These are phyloP conservation scores for Trichoderma aggressivum DNA, from an alignment of 2,329 filamentous ascomycete species.

Conservation along the genomic window DNA sequence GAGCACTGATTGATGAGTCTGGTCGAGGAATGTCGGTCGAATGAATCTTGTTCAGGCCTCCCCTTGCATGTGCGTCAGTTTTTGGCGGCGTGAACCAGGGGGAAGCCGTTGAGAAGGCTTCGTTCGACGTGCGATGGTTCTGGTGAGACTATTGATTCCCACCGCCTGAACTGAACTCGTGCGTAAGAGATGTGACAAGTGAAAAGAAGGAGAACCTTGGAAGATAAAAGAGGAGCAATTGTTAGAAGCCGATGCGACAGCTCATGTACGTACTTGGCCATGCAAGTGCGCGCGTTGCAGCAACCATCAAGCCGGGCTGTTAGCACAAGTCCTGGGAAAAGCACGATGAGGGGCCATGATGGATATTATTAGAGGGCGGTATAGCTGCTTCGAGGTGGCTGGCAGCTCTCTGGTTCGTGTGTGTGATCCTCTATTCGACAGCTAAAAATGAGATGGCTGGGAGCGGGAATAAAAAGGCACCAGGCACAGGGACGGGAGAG, in stretches of 20 bases:
- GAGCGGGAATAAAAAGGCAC: not conserved
- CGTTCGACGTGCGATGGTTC: not conserved
- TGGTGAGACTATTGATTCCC: not conserved
- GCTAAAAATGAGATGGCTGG: slow-evolving; percentile 13
- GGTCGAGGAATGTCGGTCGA: slow-evolving; percentile 12
- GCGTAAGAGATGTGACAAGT: not conserved
- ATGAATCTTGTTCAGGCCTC: not conserved
- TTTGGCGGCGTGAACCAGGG: slow-evolving; percentile 9
- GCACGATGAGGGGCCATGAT: not conserved
- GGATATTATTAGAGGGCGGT: not conserved
- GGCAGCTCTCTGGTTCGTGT: not conserved
- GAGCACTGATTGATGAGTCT: slow-evolving; percentile 17
- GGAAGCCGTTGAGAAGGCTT: not conserved
- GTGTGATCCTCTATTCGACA: not conserved
- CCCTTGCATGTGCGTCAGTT: slow-evolving; percentile 15
- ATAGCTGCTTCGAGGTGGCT: slow-evolving; percentile 6
- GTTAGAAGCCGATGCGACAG: not conserved
- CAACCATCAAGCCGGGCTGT: not conserved
- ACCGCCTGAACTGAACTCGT: not conserved
- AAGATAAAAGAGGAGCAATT: not conserved
- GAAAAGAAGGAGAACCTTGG: not conserved
- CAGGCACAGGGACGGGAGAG: not conserved
- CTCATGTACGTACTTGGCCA: not conserved
- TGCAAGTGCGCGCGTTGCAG: slow-evolving; percentile 10
- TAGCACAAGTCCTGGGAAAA: not conserved